Percentiles rank a stretch among this genome's conserved stretches.
These are phyloP conservation scores for Ustilaginoidea virens DNA, from an alignment of 2,329 filamentous ascomycete genomes.

Conservation along the genomic window DNA sequence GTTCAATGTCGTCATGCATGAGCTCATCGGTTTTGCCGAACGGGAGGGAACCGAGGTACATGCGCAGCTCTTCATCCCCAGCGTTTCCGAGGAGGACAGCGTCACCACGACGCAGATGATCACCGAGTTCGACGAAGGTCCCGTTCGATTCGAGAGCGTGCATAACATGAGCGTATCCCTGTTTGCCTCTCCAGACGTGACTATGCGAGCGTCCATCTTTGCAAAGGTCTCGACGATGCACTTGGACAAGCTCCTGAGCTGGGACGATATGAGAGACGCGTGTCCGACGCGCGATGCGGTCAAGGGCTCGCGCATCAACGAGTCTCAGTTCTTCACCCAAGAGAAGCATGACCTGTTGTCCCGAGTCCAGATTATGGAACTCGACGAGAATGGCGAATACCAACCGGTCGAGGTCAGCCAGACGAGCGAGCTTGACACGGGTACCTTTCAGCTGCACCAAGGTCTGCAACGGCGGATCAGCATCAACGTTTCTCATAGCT, in stretches of 20 bases:
- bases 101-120: constrained; percentile 95
- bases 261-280: constrained; percentile 93
- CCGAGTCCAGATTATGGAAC: constrained; percentile 75
- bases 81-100: constrained; percentile 75
- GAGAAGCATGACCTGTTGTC: constrained; percentile 90
- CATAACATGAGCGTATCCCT: constrained; percentile 94
- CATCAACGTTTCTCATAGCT: constrained; percentile 81
- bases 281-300: constrained; percentile 39
- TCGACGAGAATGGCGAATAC: constrained; percentile 83
- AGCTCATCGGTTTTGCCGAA: constrained; percentile 87
- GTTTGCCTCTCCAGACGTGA: constrained; percentile 52
- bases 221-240: constrained; percentile 86
- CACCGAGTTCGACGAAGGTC: constrained; percentile 79
- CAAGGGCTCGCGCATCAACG: constrained; percentile 58
- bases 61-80: constrained; percentile 90
- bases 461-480: constrained; percentile 80
- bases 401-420: constrained; percentile 87
- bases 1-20: constrained; percentile 98
- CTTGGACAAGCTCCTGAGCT: constrained; percentile 90
- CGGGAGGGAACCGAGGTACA: constrained; percentile 92
- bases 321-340: constrained; percentile 84
- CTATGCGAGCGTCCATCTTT: constrained; percentile 77
- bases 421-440: constrained; percentile 66
- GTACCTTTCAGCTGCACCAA: constrained; percentile 89
- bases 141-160: constrained; percentile 89